Evolutionary conservation across 1,284 basidiomycete genomes (phyloP).

Genomic region (Leccinum ponderosum): DNA sequence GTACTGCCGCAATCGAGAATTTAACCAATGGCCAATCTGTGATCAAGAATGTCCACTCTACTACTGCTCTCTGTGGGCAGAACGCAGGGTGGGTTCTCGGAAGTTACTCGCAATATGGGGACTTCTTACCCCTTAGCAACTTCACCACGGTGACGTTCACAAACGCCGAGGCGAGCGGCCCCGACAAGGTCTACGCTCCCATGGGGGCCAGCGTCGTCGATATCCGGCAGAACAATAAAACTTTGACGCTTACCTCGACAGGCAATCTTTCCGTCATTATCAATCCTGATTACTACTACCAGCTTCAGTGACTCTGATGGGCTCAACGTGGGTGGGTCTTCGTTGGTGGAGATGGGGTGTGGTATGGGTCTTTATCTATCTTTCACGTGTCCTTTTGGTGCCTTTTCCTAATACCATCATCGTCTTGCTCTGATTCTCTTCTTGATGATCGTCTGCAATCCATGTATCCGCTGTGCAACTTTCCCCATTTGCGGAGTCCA

Average conservation of each 20-base stretch:
- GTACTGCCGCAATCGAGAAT: slow-evolving; percentile 7
- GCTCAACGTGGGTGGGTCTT: not conserved
- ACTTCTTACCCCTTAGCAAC: not conserved
- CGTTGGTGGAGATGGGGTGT: not conserved
- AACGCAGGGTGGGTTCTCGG: slow-evolving; percentile 13
- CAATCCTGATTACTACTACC: not conserved
- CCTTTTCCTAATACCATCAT: not conserved
- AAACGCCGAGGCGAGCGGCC: slow-evolving; percentile 4
- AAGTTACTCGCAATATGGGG: not conserved
- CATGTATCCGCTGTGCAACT: not conserved
- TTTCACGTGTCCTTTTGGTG: not conserved
- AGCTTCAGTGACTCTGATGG: not conserved
- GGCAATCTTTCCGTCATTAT: slow-evolving; percentile 2
- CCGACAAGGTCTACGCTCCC: not conserved
- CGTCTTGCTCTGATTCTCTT: not conserved
- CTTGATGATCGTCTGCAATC: not conserved
- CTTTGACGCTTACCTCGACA: slow-evolving; percentile 3
- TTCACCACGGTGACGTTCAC: not conserved
- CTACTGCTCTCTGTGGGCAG: slow-evolving; percentile 1
- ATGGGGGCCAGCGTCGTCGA: not conserved
- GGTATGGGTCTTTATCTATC: not conserved
- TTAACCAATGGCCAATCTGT: slow-evolving; percentile 1
- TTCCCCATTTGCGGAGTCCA: not conserved
- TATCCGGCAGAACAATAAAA: slow-evolving; percentile 2
- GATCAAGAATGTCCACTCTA: not conserved